phyloP scores from a whole-genome alignment of 352 stramenopile species.

The Phytophthora agathidicida region DNA sequence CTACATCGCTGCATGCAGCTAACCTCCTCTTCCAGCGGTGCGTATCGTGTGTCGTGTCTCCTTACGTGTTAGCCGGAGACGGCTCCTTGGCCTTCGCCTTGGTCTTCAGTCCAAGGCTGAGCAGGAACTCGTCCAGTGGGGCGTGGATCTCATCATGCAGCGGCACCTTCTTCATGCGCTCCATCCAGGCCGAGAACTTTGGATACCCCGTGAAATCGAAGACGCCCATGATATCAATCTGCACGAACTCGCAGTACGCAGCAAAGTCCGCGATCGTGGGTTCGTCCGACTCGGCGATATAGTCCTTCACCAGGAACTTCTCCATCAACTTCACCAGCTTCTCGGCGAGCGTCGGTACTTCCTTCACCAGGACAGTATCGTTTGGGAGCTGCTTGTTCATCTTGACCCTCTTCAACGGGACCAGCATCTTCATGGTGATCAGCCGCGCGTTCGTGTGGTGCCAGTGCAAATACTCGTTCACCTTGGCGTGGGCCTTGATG shows the following conservation, averaged over 20 bases:
- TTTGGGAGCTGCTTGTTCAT: conserved; percentile 20
- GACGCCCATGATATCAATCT: conserved; percentile 44
- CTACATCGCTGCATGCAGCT: too few relatives aligned
- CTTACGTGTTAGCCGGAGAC: background rate
- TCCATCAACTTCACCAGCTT: conserved; percentile 46
- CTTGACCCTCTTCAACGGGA: conserved; percentile 36
- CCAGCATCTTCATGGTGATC: conserved; percentile 50
- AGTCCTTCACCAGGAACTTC: conserved; percentile 46
- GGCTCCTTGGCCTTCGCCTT: conserved; percentile 17
- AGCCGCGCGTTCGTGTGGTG: conserved; percentile 65
- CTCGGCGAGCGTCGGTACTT: conserved; percentile 16
- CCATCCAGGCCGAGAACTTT: conserved; percentile 43
- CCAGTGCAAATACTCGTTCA: conserved; percentile 76
- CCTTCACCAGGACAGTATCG: conserved; percentile 18
- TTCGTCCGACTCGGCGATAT: conserved; percentile 27
- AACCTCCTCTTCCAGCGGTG: too few relatives aligned
- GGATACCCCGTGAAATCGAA: conserved; percentile 45
- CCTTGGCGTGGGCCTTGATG: conserved; percentile 48
- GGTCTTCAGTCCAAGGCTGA: conserved; percentile 19
- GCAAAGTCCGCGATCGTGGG: conserved; percentile 42
- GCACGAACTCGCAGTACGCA: conserved; percentile 45
- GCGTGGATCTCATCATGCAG: conserved; percentile 51
- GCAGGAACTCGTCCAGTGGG: conserved; percentile 30
- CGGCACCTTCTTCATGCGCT: conserved; percentile 48
- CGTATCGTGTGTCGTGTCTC: too few relatives aligned